Evolutionary conservation across 2,329 filamentous ascomycete species (phyloP), one percentile per base, ranked within the genome.

Genomic region (Cyphellophora europaea): DNA sequence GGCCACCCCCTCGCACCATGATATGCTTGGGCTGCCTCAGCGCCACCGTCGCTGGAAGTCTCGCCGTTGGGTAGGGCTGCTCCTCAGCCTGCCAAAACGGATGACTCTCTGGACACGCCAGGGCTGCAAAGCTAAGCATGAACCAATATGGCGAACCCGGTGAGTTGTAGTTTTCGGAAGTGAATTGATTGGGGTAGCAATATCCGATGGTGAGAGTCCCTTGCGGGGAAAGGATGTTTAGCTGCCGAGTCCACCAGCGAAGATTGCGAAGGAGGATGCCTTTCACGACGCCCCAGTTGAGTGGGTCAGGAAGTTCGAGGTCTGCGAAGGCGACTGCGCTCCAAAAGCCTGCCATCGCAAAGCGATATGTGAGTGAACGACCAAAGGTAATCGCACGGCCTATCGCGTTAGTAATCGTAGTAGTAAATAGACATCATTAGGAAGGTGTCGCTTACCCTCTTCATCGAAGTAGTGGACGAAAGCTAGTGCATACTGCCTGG

Each of bases 321-420:
- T 77, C 77, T 3, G 82, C 81, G 49, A 85, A 86, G 1, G 80
- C 83, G 17, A 87, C 59, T 0, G 82, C 79, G 10, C 80, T 78
- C 82, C 82, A 88, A 60, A 88, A 88, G 1, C 77, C 81, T n/a
- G 80, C 77, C 77, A 87, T 87, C 32, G 81, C 82, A 55, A 86
- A 88, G n/a, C 82, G 74, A 54, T 89, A 89, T 5, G 80, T 83
- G 32, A 88, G 71, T 34, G 79, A 84, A 31, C 83, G 72, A 3
- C 83, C 83, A 46, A 86, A 89, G 0, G 83, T 82, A 33, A 86
- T 82, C 2, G 79, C 71, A 15, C 80, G 69, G 4, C 77, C 66
- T 54, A 31, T 27, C 13, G 16, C 11, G 30, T 33, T 29, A 10
- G 21, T 23, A 8, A 8, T 8, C 8, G 8, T n/a, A 25, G 21